A percentile compares a stretch with the other conserved stretches of the same genome.
Conservation (phyloP, 2,329 filamentous ascomycete species). For the Aspergillus niger region DNA sequence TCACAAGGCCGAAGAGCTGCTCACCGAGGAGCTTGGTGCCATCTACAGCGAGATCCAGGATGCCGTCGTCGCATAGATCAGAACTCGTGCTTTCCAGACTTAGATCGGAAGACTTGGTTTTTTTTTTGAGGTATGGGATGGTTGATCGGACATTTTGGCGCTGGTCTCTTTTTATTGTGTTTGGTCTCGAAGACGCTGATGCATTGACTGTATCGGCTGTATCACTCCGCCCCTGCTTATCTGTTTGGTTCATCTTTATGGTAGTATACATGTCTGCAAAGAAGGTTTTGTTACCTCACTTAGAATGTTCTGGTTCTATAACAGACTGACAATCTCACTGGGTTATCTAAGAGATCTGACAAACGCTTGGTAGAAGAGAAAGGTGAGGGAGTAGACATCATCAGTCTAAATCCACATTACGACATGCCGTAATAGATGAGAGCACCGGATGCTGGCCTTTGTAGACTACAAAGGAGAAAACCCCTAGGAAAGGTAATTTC, state of each 20-base stretch:
- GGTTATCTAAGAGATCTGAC: neutral
- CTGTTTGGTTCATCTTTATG: conserved; percentile 28
- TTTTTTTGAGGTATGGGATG: conserved; percentile 19
- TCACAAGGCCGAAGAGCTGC: conserved; percentile 51
- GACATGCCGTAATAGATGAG: no score
- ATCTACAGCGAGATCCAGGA: conserved; percentile 48
- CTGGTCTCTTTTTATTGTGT: conserved; percentile 26
- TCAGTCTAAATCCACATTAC: no score
- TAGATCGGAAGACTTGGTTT: conserved; percentile 7
- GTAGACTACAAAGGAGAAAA: no score
- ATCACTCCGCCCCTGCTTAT: conserved; percentile 26
- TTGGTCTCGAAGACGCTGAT: conserved; percentile 19
- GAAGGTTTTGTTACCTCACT: conserved; percentile 25
- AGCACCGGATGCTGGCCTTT: no score
- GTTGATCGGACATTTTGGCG: conserved; percentile 31
- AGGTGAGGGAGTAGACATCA: neutral
- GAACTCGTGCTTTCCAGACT: conserved; percentile 11
- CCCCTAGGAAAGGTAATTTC: no score
- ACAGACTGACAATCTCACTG: conserved; percentile 41
- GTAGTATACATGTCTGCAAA: conserved; percentile 31
- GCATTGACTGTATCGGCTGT: conserved; percentile 21
- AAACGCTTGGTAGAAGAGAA: neutral
- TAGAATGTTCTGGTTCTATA: conserved; percentile 24
- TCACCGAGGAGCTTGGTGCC: conserved; percentile 49
- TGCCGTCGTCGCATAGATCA: conserved; percentile 49